These are phyloP conservation scores for Malus sylvestris DNA, from an alignment of 306 rosid genomes.

Conservation along the genomic window DNA sequence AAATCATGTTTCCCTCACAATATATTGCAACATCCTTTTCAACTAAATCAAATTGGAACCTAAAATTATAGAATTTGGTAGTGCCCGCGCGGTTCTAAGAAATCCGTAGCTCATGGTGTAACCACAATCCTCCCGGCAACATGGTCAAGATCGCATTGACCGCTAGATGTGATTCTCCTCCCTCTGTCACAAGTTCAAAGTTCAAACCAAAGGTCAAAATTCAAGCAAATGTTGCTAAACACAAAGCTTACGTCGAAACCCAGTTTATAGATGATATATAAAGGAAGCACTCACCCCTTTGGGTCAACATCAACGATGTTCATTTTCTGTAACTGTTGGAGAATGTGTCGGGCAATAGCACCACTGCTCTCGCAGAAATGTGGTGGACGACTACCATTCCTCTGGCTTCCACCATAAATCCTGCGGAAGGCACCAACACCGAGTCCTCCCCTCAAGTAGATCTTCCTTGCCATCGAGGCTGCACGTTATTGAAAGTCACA, in stretches of 20 bases:
- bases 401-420: slow-evolving; percentile 53
- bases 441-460: slow-evolving; percentile 58
- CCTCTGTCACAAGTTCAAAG: slow-evolving; percentile 26
- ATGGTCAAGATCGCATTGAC: slow-evolving; percentile 56
- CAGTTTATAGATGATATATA: neutral
- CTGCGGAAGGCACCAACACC: slow-evolving; percentile 54
- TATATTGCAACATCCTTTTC: neutral
- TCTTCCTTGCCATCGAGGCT: slow-evolving; percentile 64
- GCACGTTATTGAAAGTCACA: neutral
- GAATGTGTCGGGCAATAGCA: slow-evolving; percentile 44
- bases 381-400: slow-evolving; percentile 63
- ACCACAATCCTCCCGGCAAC: slow-evolving; percentile 54
- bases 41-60: slow-evolving; percentile 6
- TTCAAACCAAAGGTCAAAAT: neutral
- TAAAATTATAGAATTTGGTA: neutral
- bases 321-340: slow-evolving; percentile 35
- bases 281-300: slow-evolving; percentile 32
- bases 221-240: neutral
- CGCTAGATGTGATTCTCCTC: slow-evolving; percentile 46
- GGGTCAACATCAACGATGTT: slow-evolving; percentile 35
- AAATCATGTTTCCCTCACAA: neutral
- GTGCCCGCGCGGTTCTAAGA: neutral
- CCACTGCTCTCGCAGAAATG: slow-evolving; percentile 61
- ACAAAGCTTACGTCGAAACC: neutral
- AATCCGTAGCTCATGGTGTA: slow-evolving; percentile 26